These are phyloP conservation scores for Microdochium nivale DNA, from an alignment of 2,329 filamentous ascomycete species.

Conservation along the genomic window DNA sequence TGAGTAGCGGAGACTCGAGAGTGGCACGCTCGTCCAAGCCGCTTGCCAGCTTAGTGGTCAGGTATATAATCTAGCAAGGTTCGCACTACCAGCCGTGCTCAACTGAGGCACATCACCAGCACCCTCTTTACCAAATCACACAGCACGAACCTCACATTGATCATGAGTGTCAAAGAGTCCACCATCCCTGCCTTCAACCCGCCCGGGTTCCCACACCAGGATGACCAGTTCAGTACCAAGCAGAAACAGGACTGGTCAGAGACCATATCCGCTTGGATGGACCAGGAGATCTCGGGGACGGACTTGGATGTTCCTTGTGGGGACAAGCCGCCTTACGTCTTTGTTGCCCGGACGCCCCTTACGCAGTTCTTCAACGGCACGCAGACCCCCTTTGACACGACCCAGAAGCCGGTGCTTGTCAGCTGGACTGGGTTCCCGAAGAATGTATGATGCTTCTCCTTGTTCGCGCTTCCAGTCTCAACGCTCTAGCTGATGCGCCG, in stretches of 20 bases:
- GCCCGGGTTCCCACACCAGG: neutral
- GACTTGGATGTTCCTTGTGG: neutral
- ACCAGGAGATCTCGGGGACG: neutral
- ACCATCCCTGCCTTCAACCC: neutral
- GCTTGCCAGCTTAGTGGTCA: no score
- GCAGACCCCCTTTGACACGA: neutral
- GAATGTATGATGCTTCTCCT: neutral
- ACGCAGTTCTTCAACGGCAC: neutral
- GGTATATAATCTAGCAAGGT: no score
- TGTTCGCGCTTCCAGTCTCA: neutral
- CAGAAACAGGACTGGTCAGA: neutral
- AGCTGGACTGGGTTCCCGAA: neutral
- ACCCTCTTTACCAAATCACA: neutral
- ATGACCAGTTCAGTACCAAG: neutral
- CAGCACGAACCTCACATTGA: neutral
- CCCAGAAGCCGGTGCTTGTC: neutral
- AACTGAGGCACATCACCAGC: no score
- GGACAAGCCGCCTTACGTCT: no score
- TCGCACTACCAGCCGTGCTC: no score
- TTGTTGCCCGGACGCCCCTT: neutral
- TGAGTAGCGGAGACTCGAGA: no score
- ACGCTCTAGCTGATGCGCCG: neutral
- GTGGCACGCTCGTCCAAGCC: no score
- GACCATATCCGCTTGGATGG: neutral
- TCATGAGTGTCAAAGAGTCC: neutral